phyloP scores from a whole-genome alignment of 179 eudicot species.

The Beta corolliflora region DNA sequence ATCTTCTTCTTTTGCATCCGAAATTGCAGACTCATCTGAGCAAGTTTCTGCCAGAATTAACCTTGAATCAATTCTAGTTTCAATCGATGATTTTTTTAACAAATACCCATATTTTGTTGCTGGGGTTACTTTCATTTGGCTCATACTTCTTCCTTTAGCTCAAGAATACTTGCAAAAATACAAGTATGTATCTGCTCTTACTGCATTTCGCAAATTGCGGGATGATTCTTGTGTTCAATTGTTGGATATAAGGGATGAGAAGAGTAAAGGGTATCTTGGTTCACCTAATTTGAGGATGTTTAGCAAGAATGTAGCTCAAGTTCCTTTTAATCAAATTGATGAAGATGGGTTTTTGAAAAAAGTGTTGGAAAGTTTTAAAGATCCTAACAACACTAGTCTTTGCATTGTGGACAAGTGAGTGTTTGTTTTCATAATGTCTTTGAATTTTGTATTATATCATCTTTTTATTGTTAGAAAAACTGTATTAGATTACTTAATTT shows the following conservation, averaged over 20 bases:
- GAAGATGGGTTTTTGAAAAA: constrained; percentile 70
- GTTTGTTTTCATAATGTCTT: constrained; percentile 12
- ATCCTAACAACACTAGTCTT: constrained; percentile 58
- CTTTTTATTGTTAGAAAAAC: not conserved
- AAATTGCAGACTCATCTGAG: constrained; percentile 41
- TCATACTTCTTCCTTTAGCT: constrained; percentile 62
- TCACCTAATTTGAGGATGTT: constrained; percentile 78
- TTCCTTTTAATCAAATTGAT: constrained; percentile 58
- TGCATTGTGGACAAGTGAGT: constrained; percentile 92
- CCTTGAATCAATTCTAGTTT: constrained; percentile 58
- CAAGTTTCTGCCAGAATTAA: constrained; percentile 55
- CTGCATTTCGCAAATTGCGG: constrained; percentile 67
- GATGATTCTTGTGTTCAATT: constrained; percentile 67
- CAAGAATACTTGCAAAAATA: constrained; percentile 63
- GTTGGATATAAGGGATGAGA: constrained; percentile 80
- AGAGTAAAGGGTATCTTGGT: constrained; percentile 50
- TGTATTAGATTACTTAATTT: too few species aligned
- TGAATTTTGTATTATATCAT: too few species aligned
- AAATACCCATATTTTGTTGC: constrained; percentile 80
- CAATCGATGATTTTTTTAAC: constrained; percentile 73
- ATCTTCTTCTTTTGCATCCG: constrained; percentile 60
- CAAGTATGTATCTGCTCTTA: constrained; percentile 64
- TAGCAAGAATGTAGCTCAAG: constrained; percentile 58
- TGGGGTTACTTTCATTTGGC: constrained; percentile 76
- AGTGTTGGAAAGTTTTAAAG: constrained; percentile 49